Percentiles rank a stretch among this genome's conserved stretches.
Conservation (phyloP, 1,284 basidiomycete species). For the Papiliotrema flavescens region DNA sequence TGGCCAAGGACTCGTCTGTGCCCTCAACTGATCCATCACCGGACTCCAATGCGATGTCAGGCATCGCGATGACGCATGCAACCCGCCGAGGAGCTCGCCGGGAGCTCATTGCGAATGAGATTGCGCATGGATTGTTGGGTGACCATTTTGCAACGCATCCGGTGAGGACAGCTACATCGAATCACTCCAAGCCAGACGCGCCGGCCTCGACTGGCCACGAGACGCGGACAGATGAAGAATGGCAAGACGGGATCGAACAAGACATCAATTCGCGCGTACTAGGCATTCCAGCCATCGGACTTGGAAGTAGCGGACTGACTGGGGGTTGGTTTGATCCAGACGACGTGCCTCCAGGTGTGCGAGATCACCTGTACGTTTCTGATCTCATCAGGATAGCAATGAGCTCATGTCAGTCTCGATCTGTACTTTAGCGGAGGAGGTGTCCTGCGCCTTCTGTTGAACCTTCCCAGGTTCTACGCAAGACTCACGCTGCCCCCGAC, state of each 20-base stretch:
- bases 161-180: too few species aligned
- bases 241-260: background rate
- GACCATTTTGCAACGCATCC: too few species aligned
- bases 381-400: background rate
- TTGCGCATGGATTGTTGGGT: too few species aligned
- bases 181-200: too few species aligned
- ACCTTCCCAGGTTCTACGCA: slow-evolving; percentile 26
- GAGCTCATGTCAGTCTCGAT: slow-evolving; percentile 19
- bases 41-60: background rate
- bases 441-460: slow-evolving; percentile 13
- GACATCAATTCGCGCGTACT: background rate
- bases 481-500: slow-evolving; percentile 21
- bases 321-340: slow-evolving; percentile 38
- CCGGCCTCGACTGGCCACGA: too few species aligned
- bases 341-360: slow-evolving; percentile 29
- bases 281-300: background rate
- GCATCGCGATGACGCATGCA: too few species aligned
- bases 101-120: too few species aligned
- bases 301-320: slow-evolving; percentile 9
- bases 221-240: background rate
- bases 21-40: background rate
- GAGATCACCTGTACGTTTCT: slow-evolving; percentile 32
- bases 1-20: background rate
- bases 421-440: slow-evolving; percentile 19
- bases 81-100: too few species aligned